Evolutionary conservation across 2,329 filamentous ascomycete species (phyloP).

Genomic region (Arachnomyces sp.): DNA sequence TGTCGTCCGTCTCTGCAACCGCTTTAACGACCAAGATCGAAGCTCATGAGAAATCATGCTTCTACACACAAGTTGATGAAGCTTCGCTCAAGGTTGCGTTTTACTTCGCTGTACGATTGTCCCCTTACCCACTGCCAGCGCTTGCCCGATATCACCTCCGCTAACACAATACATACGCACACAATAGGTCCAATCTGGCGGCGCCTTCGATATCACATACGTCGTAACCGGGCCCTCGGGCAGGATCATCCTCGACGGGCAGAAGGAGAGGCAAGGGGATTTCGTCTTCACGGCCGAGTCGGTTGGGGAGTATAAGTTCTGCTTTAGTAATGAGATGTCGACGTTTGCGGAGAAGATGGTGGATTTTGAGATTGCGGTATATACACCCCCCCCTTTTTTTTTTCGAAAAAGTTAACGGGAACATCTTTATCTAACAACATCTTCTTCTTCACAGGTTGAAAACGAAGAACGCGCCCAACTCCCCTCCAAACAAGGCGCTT

Average conservation of each 20-base stretch:
- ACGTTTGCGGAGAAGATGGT: slow-evolving; percentile 96
- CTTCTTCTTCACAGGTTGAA: slow-evolving; percentile 57
- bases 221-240: slow-evolving; percentile 71
- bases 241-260: slow-evolving; percentile 72
- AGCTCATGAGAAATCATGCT: slow-evolving; percentile 92
- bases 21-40: slow-evolving; percentile 87
- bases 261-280: slow-evolving; percentile 90
- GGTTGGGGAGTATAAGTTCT: slow-evolving; percentile 86
- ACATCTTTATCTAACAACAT: background rate
- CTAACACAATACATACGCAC: background rate
- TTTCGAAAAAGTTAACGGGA: too few species aligned
- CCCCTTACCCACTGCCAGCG: background rate
- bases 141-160: background rate
- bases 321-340: slow-evolving; percentile 98
- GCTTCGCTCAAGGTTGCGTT: slow-evolving; percentile 86
- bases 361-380: slow-evolving; percentile 93
- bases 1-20: slow-evolving; percentile 69
- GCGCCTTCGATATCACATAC: slow-evolving; percentile 96
- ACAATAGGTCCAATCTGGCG: slow-evolving; percentile 85
- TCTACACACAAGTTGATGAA: slow-evolving; percentile 73
- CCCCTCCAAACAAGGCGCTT: slow-evolving; percentile 79
- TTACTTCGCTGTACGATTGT: slow-evolving; percentile 93
- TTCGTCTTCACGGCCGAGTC: slow-evolving; percentile 94
- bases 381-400: slow-evolving; percentile 6
- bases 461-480: slow-evolving; percentile 76